Evolutionary conservation across 176 grass and related monocot genomes (phyloP).

Genomic region (Aegilops bicornis): DNA sequence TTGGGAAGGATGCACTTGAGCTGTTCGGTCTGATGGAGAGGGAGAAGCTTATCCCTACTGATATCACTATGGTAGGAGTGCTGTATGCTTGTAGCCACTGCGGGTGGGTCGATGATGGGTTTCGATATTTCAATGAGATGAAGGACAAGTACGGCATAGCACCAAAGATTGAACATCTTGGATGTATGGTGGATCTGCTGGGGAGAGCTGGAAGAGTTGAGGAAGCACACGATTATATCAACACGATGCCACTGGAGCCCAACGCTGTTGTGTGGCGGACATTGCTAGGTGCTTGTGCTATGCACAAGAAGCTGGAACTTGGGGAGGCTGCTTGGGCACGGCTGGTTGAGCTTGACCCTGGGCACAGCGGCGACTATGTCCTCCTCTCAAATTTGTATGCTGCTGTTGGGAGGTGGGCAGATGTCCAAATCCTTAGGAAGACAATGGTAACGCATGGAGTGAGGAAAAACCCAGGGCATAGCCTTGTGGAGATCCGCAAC

Average conservation of each 20-base stretch:
- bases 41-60: constrained; percentile 56
- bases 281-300: constrained; percentile 74
- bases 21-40: constrained; percentile 66
- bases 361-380: constrained; percentile 77
- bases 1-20: constrained; percentile 65
- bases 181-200: constrained; percentile 89
- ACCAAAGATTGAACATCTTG: constrained; percentile 74
- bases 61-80: constrained; percentile 85
- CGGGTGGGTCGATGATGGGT: constrained; percentile 73
- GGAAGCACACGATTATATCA: constrained; percentile 69
- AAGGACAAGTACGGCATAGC: constrained; percentile 49
- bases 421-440: constrained; percentile 64
- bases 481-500: constrained; percentile 67
- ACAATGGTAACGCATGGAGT: constrained; percentile 61
- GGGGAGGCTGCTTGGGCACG: constrained; percentile 62
- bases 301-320: constrained; percentile 74
- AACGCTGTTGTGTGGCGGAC: constrained; percentile 81
- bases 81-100: constrained; percentile 92
- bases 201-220: constrained; percentile 72
- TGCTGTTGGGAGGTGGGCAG: constrained; percentile 60
- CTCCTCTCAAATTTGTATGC: constrained; percentile 87
- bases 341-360: constrained; percentile 68
- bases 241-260: constrained; percentile 65
- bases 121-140: constrained; percentile 79
- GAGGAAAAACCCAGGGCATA: constrained; percentile 72